Base-by-base conservation (phyloP, 2,329 filamentous ascomycete species). In the Pseudovirgaria hyperparasitica region DNA sequence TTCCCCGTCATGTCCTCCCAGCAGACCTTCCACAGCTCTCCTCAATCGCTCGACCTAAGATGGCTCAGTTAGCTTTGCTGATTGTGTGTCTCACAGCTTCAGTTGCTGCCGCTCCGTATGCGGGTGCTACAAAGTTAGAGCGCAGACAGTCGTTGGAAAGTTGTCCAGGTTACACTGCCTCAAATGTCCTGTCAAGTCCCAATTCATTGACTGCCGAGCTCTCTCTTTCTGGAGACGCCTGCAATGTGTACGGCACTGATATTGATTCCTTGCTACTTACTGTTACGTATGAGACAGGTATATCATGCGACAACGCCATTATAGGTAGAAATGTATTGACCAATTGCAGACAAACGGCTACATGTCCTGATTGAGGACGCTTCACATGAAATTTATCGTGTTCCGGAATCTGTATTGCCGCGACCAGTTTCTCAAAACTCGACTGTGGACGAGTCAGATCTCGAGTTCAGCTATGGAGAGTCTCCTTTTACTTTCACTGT, bases 321-420 rank as follows among this genome's bases (percentile, higher is more conserved):
- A 27, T 13, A 19, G 7, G 13, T 4, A 17, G n/a, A 3, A 11
- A 9, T 10, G 4, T 16, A n/a, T 9, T 10, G 10, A 9, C 9
- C 19, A 18, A 9, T 17, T 6, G 35, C 14, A 76, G 73, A 70
- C 23, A 61, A 62, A 21, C 72, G 77, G 14, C 63, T 84, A 3
- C 78, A 82, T 45, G 73, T 84, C 41, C 68, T 77, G 41, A 81
- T 84, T 31, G 70, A 75, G 35, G 80, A 86, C 47, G 62, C 65
- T 3, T 67, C 60, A 11, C 67, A 79, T 37, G 62, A 72, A 16
- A 76, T 79, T 26, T 86, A 81, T 41, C 78, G 85, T 46, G 68
- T 86, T 2, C 79, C 79, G 5, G 70, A 76, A 16, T 67, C 65
- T 2, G 70, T 82, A 17, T 63, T 84, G 26, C 64, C 75, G 3